Conservation (phyloP, 768 basidiomycete species). For the Rhizopogon roseolus region DNA sequence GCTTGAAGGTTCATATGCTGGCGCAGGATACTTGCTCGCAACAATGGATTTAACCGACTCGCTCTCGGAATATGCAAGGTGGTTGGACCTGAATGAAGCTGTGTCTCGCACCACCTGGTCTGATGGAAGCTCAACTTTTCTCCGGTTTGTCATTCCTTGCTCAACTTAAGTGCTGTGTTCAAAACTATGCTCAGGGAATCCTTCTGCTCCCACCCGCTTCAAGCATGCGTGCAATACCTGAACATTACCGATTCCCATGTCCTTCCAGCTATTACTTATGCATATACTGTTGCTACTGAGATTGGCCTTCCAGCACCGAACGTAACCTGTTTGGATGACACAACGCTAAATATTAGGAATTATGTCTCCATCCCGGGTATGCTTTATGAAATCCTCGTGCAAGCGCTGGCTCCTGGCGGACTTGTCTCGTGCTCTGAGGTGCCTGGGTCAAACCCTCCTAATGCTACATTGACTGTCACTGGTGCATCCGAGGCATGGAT, state of each 20-base stretch:
- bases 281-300: constrained; percentile 43
- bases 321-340: constrained; percentile 53
- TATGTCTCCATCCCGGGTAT: constrained; percentile 51
- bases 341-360: constrained; percentile 53
- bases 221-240: constrained; percentile 59
- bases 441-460: constrained; percentile 26
- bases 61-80: constrained; percentile 47
- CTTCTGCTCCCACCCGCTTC: constrained; percentile 64
- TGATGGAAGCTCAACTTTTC: constrained; percentile 40
- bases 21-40: constrained; percentile 57
- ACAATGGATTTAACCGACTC: constrained; percentile 36
- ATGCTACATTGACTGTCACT: constrained; percentile 44
- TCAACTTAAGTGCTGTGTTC: background rate
- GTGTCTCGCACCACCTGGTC: constrained; percentile 58
- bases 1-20: constrained; percentile 57
- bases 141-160: constrained; percentile 35
- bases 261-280: constrained; percentile 40
- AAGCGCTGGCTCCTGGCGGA: constrained; percentile 33
- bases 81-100: constrained; percentile 66
- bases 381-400: constrained; percentile 63
- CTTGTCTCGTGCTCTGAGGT: constrained; percentile 27
- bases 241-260: constrained; percentile 23
- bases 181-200: constrained; percentile 33
- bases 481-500: constrained; percentile 54
- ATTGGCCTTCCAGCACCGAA: constrained; percentile 49